Base-by-base conservation (phyloP, 2,329 filamentous ascomycete genomes). In the Aspergillus amoenus region DNA sequence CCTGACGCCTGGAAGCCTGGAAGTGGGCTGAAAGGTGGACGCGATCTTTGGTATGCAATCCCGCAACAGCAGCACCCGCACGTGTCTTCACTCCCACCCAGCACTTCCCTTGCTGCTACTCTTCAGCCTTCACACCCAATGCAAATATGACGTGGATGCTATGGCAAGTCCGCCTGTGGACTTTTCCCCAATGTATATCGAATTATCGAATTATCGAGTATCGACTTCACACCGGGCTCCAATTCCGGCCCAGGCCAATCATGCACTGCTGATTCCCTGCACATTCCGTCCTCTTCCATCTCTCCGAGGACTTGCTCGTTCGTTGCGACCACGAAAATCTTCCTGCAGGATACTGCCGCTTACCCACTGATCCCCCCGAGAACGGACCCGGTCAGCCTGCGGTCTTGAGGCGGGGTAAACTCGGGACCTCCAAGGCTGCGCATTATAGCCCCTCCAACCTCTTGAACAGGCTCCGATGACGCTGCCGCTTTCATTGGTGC, bases 1-100 rank as follows among this genome's bases (percentile, higher is more conserved):
- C 34, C 34, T 37, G 34, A 9, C 11, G 21, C 21, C 21, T 21
- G 21, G 21, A 27, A 15, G 32, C 8, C 11, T 13, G 32, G 32
- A 37, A n/a, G 34, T 37, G 34, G 34, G 32, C 32, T 37, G 34
- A n/a, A n/a, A 34, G 32, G 8, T 11, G 4, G 13, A 11, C 4
- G 42, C 44, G 22, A n/a, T 50, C 42, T 56, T 42, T 58, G 59
- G 59, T 57, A 55, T 45, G 57, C 61, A 21, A 21, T 21, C 21
- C 21, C 21, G 21, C 21, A 21, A 21, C 21, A 21, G 21, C 21
- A 21, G 21, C 21, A 21, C 24, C 24, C 5, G 24, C 24, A 24
- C 24, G 24, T 24, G 24, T 7, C 24, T 24, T 24, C 44, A 40
- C 42, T 46, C 32, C 49, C 32, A 50, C 49, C 37, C 27, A 21